Conservation (phyloP, 768 basidiomycete species). For the Mycena sanguinolenta region DNA sequence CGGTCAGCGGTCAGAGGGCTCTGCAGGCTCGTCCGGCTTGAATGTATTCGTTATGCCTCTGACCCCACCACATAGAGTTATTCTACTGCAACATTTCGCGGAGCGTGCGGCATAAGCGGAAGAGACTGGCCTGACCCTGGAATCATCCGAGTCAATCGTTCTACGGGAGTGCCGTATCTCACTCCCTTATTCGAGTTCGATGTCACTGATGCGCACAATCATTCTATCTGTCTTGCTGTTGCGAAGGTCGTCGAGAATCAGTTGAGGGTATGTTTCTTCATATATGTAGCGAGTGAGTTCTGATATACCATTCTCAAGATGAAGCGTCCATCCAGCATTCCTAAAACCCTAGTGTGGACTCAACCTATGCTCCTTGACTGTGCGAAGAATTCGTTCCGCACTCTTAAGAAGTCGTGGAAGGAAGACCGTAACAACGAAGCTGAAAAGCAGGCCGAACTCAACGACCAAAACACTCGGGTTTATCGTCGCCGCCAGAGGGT, state of each 20-base stretch:
- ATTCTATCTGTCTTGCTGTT: neutral
- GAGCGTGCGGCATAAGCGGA: neutral
- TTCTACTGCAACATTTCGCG: neutral
- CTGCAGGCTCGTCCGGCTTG: neutral
- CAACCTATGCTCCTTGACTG: too few relatives aligned
- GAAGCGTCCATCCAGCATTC: neutral
- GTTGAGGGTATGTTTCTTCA: neutral
- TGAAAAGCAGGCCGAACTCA: neutral
- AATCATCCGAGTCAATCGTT: neutral
- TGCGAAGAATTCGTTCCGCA: neutral
- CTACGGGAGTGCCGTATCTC: neutral
- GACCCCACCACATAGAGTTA: neutral
- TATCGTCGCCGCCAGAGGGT: neutral
- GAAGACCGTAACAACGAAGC: neutral
- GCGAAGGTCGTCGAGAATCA: neutral
- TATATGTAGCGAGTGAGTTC: neutral
- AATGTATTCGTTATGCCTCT: neutral
- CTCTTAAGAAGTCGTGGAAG: neutral
- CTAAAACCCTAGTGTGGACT: neutral
- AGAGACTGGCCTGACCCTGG: neutral
- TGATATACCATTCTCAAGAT: neutral
- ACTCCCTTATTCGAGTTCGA: neutral
- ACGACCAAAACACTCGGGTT: neutral
- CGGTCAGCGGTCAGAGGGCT: too few relatives aligned
- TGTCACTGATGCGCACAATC: too few relatives aligned